Evolutionary conservation across 768 basidiomycete genomes (phyloP).

Genomic region (Rhizopogon vinicolor): DNA sequence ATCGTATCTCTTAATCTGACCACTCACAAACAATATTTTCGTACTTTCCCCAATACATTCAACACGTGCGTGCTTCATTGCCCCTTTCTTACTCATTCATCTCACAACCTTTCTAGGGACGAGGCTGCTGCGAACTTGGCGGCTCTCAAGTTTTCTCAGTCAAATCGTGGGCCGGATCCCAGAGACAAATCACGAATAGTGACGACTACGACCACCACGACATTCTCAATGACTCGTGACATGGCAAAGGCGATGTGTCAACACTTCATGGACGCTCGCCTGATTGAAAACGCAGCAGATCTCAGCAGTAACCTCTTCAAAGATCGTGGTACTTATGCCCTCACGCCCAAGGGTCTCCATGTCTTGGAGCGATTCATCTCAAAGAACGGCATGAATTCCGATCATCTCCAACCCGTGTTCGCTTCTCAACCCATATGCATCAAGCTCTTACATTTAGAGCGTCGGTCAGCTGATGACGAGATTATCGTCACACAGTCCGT

Average conservation of each 20-base stretch:
- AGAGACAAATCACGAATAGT: slow-evolving; percentile 97
- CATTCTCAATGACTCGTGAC: slow-evolving; percentile 98
- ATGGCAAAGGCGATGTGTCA: slow-evolving; percentile 99
- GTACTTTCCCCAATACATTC: slow-evolving; percentile 91
- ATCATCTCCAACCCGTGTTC: slow-evolving; percentile 88
- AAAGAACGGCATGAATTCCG: slow-evolving; percentile 97
- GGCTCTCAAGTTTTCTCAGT: slow-evolving; percentile 97
- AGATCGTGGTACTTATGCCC: slow-evolving; percentile 92
- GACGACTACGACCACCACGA: slow-evolving; percentile 98
- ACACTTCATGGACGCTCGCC: slow-evolving; percentile 98
- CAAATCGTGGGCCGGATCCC: slow-evolving; percentile 96
- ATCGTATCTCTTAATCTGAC: slow-evolving; percentile 88
- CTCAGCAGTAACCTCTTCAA: slow-evolving; percentile 88
- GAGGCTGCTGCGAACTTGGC: slow-evolving; percentile 92
- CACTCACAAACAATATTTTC: slow-evolving; percentile 94
- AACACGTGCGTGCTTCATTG: slow-evolving; percentile 66
- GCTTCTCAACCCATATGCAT: slow-evolving; percentile 92
- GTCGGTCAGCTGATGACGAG: slow-evolving; percentile 90
- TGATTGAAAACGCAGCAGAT: slow-evolving; percentile 96
- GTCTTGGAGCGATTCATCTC: slow-evolving; percentile 99
- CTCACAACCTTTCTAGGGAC: slow-evolving; percentile 52
- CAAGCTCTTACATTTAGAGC: slow-evolving; percentile 95
- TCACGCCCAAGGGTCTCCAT: slow-evolving; percentile 97
- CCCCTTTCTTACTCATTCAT: slow-evolving; percentile 3
- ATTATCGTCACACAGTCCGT: slow-evolving; percentile 94